Conservation (phyloP, 352 stramenopile genomes). For the Phytophthora parvispora region DNA sequence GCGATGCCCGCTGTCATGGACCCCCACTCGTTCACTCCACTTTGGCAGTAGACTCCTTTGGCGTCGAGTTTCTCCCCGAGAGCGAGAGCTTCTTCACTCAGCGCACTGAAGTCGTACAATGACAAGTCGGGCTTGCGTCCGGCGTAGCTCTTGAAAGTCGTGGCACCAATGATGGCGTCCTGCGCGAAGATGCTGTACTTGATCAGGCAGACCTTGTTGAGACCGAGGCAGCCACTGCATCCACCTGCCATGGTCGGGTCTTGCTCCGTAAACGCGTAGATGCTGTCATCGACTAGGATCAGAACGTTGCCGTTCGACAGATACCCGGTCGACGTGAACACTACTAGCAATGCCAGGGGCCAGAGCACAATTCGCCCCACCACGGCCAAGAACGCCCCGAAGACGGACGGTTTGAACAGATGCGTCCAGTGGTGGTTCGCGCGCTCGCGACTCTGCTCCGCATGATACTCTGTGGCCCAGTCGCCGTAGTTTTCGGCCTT, state of each 20-base stretch:
- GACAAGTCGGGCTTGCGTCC: slow-evolving; percentile 30
- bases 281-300: slow-evolving; percentile 31
- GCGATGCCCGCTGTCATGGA: slow-evolving; percentile 28
- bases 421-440: slow-evolving; percentile 18
- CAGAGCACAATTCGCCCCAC: slow-evolving; percentile 30
- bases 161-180: slow-evolving; percentile 31
- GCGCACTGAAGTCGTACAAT: slow-evolving; percentile 27
- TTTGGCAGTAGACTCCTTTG: slow-evolving; percentile 30
- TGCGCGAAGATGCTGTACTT: slow-evolving; percentile 37
- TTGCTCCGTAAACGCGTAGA: slow-evolving; percentile 33
- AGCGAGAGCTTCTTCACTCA: slow-evolving; percentile 17
- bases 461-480: slow-evolving; percentile 30
- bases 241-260: slow-evolving; percentile 35
- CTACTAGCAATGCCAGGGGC: slow-evolving; percentile 18
- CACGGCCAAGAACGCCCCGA: slow-evolving; percentile 26
- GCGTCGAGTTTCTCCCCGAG: slow-evolving; percentile 23
- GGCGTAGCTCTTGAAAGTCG: slow-evolving; percentile 26
- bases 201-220: slow-evolving; percentile 28
- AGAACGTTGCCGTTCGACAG: slow-evolving; percentile 20
- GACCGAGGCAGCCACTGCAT: slow-evolving; percentile 20
- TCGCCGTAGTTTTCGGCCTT: neutral
- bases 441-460: slow-evolving; percentile 10
- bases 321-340: slow-evolving; percentile 28
- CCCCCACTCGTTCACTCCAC: slow-evolving; percentile 38
- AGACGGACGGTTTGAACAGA: slow-evolving; percentile 26